Base-by-base conservation (phyloP, 1,284 basidiomycete genomes). In the Irpex sp. region DNA sequence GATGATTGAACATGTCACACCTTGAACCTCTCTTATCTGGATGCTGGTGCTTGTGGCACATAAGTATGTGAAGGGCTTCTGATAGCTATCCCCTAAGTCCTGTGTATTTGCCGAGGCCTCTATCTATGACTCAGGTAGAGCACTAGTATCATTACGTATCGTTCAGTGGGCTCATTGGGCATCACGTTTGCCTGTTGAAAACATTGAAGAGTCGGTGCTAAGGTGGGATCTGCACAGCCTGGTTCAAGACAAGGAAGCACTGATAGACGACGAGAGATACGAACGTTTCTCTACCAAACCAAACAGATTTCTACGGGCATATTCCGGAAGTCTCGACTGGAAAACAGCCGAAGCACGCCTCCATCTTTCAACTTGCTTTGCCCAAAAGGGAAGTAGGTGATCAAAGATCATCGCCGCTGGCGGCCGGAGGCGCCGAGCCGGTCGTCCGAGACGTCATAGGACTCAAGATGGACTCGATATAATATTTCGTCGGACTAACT, bases 371-470 rank as follows among this genome's bases (percentile, higher is more conserved):
- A 55, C 53, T 55, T 55, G 26, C 15, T 11, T 33, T 55, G 9
- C 53, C 53, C 7, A 33, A 55, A 55, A 1, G 17, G 49, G 49
- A 50, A 50, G 53, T 55, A 15, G 53, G 13, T 55, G 33, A 33
- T 55, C 53, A 55, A 21, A 33, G 33, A 31, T 33, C 26, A 55
- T 31, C 53, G 53, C 31, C 39, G 39, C 13, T 3, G 4, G 53
- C 13, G 26, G 53, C 21, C 53, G 53, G 53, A 55, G 53, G 2
- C 6, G 21, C 53, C 53, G 53, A 55, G 53, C 53, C 53, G 53
- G 26, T 8, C 9, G 33, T 13, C 53, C 53, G 53, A 55, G 53
- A 61, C 60, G 60, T 61, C 60, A 61, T 61, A 39, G 60, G 37
- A 21, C 36, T 26, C 7, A 21, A 61, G 60, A 61, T 62, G 49